Percentiles rank a stretch among this genome's conserved stretches.
Conservation (phyloP, 768 basidiomycete genomes). For the Infundibulicybe gibba region DNA sequence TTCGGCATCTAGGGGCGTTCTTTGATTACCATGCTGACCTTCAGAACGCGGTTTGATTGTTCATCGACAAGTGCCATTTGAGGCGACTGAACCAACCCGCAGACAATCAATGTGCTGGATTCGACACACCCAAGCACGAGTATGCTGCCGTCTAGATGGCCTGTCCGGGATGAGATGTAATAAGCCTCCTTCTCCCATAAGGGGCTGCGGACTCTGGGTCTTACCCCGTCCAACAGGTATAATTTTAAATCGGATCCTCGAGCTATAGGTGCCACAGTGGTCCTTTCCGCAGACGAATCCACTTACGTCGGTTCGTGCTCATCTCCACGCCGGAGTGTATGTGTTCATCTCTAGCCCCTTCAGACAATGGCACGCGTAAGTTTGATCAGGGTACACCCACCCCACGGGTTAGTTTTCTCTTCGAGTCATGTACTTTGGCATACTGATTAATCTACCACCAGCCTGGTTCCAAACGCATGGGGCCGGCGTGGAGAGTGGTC, state of each 20-base stretch:
- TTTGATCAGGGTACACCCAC: slow-evolving; percentile 69
- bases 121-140: slow-evolving; percentile 58
- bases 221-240: slow-evolving; percentile 39
- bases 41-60: slow-evolving; percentile 56
- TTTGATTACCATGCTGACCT: slow-evolving; percentile 72
- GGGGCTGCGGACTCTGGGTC: not conserved
- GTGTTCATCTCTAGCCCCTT: not conserved
- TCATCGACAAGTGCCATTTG: not conserved
- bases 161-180: slow-evolving; percentile 59
- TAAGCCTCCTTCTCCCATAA: slow-evolving; percentile 4
- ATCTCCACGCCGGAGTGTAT: not conserved
- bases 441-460: slow-evolving; percentile 18
- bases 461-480: slow-evolving; percentile 85
- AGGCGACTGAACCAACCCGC: not conserved
- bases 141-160: slow-evolving; percentile 50
- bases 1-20: slow-evolving; percentile 41
- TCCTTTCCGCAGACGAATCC: slow-evolving; percentile 64
- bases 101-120: slow-evolving; percentile 60
- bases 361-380: slow-evolving; percentile 44
- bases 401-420: slow-evolving; percentile 58
- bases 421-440: not conserved
- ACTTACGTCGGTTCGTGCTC: slow-evolving; percentile 49
- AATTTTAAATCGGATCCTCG: slow-evolving; percentile 74
- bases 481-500: slow-evolving; percentile 51
- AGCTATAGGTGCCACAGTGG: slow-evolving; percentile 52